These are phyloP conservation scores for Euphorbia peplus DNA, from an alignment of 345 rosid species.

Conservation along the genomic window DNA sequence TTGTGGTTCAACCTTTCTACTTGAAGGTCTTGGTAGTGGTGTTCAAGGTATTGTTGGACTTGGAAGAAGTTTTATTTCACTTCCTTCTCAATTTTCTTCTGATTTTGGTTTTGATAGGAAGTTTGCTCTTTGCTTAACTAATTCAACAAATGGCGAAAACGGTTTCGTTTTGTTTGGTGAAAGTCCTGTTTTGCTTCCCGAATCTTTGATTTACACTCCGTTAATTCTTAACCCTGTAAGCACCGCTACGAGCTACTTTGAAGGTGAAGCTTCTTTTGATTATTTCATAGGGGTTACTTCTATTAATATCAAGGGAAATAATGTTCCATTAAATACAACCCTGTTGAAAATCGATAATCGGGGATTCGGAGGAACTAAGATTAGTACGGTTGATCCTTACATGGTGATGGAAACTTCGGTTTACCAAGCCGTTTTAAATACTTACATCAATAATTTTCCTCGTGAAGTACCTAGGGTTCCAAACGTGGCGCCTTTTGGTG, in stretches of 20 bases:
- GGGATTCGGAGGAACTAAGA: constrained; percentile 42
- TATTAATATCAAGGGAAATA: constrained; percentile 34
- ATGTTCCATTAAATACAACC: constrained; percentile 38
- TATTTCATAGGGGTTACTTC: constrained; percentile 60
- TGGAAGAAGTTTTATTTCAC: constrained; percentile 6
- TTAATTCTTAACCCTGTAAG: constrained; percentile 58
- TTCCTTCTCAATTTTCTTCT: constrained; percentile 23
- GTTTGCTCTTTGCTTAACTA: constrained; percentile 23
- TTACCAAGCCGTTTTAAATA: constrained; percentile 10
- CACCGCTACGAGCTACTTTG: constrained; percentile 33
- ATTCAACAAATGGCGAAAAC: constrained; percentile 22
- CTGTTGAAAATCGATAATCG: constrained; percentile 35
- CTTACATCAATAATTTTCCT: neutral
- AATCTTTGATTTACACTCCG: constrained; percentile 47
- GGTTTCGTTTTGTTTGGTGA: constrained; percentile 58
- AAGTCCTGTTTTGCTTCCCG: constrained; percentile 50
- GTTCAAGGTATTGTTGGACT: constrained; percentile 14
- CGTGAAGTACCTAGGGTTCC: neutral
- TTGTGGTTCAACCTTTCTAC: too few species aligned
- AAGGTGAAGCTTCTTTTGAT: constrained; percentile 56
- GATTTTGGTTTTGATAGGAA: constrained; percentile 6
- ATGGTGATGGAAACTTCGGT: constrained; percentile 15
- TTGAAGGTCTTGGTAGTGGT: too few species aligned
- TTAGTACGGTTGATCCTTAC: constrained; percentile 21
- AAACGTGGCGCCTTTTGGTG: constrained; percentile 13